Conservation (phyloP, 2,329 filamentous ascomycete genomes). For the Pseudocercospora musae region DNA sequence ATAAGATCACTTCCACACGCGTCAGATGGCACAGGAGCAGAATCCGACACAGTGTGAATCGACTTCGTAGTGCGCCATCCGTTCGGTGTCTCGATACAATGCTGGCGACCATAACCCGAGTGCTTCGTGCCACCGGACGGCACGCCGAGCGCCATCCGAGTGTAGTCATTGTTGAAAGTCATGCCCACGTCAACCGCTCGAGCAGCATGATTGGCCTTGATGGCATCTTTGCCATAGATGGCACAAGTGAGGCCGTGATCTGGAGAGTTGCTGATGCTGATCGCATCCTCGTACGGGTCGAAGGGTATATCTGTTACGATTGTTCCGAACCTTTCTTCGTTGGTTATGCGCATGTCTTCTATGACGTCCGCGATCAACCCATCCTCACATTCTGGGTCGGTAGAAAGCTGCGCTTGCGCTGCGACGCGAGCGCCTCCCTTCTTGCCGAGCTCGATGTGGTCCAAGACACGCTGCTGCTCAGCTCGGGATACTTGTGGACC, state of each 20-base stretch:
- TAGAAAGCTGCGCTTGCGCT: conserved; percentile 12
- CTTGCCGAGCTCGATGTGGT: conserved; percentile 51
- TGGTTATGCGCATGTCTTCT: conserved; percentile 21
- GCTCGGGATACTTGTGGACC: conserved; percentile 66
- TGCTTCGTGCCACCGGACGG: conserved; percentile 15
- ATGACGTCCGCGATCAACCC: conserved; percentile 24
- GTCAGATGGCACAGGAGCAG: background rate
- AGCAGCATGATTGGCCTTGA: conserved; percentile 67
- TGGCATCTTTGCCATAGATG: conserved; percentile 68
- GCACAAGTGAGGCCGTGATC: conserved; percentile 69
- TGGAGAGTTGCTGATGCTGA: conserved; percentile 73
- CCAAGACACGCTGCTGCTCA: conserved; percentile 54
- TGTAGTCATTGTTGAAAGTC: conserved; percentile 18
- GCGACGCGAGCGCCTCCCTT: conserved; percentile 15
- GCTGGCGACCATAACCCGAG: conserved; percentile 15
- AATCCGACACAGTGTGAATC: background rate
- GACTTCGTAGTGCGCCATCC: conserved; percentile 1
- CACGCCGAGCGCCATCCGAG: conserved; percentile 8
- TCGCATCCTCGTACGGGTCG: conserved; percentile 63
- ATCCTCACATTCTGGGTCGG: conserved; percentile 15
- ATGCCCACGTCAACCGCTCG: conserved; percentile 52
- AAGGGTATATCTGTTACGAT: conserved; percentile 40
- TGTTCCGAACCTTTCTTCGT: conserved; percentile 46
- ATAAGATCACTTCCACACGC: background rate
- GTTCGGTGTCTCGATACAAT: conserved; percentile 8